Evolutionary conservation across 352 stramenopile genomes (phyloP), one percentile per base, ranked within the genome.

Genomic region (Phytopythium delawarense): DNA sequence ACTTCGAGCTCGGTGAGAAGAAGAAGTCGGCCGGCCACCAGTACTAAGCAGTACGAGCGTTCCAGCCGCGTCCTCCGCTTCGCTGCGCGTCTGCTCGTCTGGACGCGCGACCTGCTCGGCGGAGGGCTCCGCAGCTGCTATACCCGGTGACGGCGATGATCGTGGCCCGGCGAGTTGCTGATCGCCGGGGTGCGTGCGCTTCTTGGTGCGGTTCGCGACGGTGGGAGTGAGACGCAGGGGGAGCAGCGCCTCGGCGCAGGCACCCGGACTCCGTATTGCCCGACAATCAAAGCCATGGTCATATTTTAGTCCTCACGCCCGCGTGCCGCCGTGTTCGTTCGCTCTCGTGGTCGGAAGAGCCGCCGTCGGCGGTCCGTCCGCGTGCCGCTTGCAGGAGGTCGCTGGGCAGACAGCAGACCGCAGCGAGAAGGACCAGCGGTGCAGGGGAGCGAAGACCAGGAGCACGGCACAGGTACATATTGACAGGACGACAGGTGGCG

Each of bases 1-100:
- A 99, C 84, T 99, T 99, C 73, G 98, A 99, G 91, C 81, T 99
- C 46, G 97, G 97, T 79, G 96, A 98, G 78, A 99, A 99, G 96
- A 99, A 99, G 88, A 97, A 97, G 81, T 90, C 94, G 62, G 87
- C 92, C 63, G 97, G 96, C 87, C 96, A 99, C 79, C 79, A 92
- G 69, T 99, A 99, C 87, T 99, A 99, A 97, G 75, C 59, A 57
- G 48, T 39, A 39, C 49, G 56, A 59, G 48, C 40, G n/a, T 30
- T 52, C 34, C 46, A 58, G 52, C 52, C 20, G 34, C 52, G 52
- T 35, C 63, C 25, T 39, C 59, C 44, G 37, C 35, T 37, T 37
- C 32, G 54, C 54, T 45, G 61, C 60, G 48, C 42, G 66, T 49
- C 35, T 61, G 64, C 53, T 57, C 59, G 61, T 44, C 61, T 48